These are phyloP conservation scores for Emergomyces pasteurianus DNA, from an alignment of 2,329 filamentous ascomycete species.

Conservation along the genomic window DNA sequence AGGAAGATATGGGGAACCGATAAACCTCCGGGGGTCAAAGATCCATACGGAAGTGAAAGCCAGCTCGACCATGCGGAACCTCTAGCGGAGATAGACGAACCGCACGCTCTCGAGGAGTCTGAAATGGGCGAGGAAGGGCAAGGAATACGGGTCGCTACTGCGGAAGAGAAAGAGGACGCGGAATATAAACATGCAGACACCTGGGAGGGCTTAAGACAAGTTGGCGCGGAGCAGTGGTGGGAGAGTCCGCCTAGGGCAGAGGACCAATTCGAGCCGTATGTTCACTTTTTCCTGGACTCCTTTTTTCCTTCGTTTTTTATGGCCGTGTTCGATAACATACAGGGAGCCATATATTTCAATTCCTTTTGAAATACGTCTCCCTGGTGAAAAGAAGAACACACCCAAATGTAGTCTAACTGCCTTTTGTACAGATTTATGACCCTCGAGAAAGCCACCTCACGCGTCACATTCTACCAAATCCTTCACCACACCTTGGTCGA, in stretches of 20 bases:
- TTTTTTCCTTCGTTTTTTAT: background rate
- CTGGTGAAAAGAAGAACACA: background rate
- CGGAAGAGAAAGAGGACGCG: slow-evolving; percentile 9
- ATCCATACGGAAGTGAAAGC: slow-evolving; percentile 36
- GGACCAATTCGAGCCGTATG: slow-evolving; percentile 34
- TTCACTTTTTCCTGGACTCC: slow-evolving; percentile 2
- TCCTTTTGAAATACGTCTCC: background rate
- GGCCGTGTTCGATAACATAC: background rate
- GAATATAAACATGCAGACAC: slow-evolving; percentile 36
- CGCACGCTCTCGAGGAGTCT: background rate
- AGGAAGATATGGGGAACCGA: slow-evolving; percentile 40
- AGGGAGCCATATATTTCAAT: background rate
- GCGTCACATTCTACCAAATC: slow-evolving; percentile 27
- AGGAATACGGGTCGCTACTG: background rate
- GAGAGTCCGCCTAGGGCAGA: slow-evolving; percentile 23
- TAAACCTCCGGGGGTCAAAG: slow-evolving; percentile 35
- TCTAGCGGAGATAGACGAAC: slow-evolving; percentile 10
- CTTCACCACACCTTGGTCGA: slow-evolving; percentile 48
- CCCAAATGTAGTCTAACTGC: background rate
- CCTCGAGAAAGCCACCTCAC: slow-evolving; percentile 22
- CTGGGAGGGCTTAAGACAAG: slow-evolving; percentile 42
- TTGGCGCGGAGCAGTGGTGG: slow-evolving; percentile 40
- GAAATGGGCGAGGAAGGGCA: background rate
- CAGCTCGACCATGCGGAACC: slow-evolving; percentile 19
- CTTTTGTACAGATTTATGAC: slow-evolving; percentile 24